A percentile compares a stretch with the other conserved stretches of the same genome.
phyloP scores from a whole-genome alignment of 2,329 filamentous ascomycete genomes.

The Neofusicoccum sp. region DNA sequence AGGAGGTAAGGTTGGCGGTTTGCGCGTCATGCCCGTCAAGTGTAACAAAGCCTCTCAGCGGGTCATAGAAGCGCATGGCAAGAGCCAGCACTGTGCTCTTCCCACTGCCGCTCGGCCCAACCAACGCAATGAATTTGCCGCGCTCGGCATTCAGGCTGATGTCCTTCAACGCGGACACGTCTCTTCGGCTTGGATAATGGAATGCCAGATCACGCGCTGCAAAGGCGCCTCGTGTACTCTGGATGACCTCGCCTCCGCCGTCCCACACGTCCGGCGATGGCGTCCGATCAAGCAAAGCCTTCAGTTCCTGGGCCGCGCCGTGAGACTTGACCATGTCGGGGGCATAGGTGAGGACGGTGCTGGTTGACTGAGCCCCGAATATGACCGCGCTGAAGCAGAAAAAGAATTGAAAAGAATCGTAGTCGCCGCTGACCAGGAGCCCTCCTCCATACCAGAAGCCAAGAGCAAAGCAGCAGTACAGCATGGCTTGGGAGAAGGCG shows the following conservation, averaged over 20 bases:
- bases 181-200: constrained; percentile 85
- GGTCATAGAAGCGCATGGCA: constrained; percentile 92
- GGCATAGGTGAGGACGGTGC: constrained; percentile 83
- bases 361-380: constrained; percentile 84
- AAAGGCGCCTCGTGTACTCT: too few relatives aligned
- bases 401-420: constrained; percentile 82
- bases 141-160: constrained; percentile 71
- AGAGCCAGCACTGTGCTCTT: constrained; percentile 93
- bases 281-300: constrained; percentile 77
- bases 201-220: too few relatives aligned
- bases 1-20: constrained; percentile 63
- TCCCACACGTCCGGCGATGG: constrained; percentile 77
- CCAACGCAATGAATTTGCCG: constrained; percentile 82
- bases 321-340: constrained; percentile 94
- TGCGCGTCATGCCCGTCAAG: constrained; percentile 83
- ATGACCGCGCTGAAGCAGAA: constrained; percentile 79
- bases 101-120: constrained; percentile 91
- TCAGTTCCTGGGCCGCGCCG: constrained; percentile 75
- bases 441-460: constrained; percentile 92
- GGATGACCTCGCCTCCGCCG: constrained; percentile 37
- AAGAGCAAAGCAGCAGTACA: constrained; percentile 74
- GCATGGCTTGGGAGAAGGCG: constrained; percentile 74
- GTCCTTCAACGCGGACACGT: constrained; percentile 87
- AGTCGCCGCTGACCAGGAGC: constrained; percentile 68
- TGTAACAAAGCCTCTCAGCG: constrained; percentile 73